Evolutionary conservation across 208 protist genomes (phyloP).

Genomic region (Porcisia hertigi): DNA sequence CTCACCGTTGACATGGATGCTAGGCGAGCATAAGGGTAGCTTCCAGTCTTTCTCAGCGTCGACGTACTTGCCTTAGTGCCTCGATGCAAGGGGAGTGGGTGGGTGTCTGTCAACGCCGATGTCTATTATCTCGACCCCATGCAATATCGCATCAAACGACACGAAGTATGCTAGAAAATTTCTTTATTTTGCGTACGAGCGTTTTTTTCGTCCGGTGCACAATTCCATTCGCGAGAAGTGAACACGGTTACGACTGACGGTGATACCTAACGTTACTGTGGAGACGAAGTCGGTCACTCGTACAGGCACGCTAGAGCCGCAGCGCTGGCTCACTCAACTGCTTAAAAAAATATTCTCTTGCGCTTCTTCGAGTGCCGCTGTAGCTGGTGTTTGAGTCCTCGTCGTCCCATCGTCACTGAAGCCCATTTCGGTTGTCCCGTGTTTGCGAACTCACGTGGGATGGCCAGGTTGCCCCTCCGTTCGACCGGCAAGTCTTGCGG

Average conservation of each 20-base stretch:
- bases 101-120: too few relatives aligned
- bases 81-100: too few relatives aligned
- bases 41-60: too few relatives aligned
- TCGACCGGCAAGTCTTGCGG: slow-evolving; percentile 27
- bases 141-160: too few relatives aligned
- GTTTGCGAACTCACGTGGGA: background rate
- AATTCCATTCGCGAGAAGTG: too few relatives aligned
- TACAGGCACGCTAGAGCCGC: background rate
- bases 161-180: too few relatives aligned
- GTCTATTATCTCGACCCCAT: too few relatives aligned
- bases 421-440: background rate
- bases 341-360: background rate
- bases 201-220: too few relatives aligned
- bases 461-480: slow-evolving; percentile 7
- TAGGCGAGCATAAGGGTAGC: too few relatives aligned
- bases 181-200: too few relatives aligned
- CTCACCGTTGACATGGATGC: too few relatives aligned
- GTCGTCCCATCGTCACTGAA: background rate
- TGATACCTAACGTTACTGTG: background rate
- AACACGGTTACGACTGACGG: background rate
- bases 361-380: background rate
- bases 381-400: background rate
- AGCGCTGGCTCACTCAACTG: background rate
- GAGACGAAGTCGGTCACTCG: background rate
- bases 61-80: too few relatives aligned